Evolutionary conservation across 2,329 filamentous ascomycete genomes (phyloP).

Genomic region (Aspergillus fischeri): DNA sequence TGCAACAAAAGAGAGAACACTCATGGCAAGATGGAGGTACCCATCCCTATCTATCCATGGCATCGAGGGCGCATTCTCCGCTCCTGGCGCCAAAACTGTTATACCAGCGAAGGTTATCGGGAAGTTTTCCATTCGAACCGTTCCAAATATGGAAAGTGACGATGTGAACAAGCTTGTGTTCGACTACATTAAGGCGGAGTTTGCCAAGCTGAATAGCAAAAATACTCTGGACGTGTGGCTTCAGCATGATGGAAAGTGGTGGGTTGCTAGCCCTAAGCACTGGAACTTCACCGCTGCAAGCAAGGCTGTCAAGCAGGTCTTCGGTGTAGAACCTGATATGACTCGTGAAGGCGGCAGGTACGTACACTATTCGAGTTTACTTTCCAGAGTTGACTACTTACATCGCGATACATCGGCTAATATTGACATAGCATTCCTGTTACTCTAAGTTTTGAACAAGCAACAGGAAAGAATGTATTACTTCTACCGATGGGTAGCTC

Average conservation of each 20-base stretch:
- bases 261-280: slow-evolving; percentile 95
- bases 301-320: slow-evolving; percentile 95
- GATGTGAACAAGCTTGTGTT: slow-evolving; percentile 81
- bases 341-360: slow-evolving; percentile 91
- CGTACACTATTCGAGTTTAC: slow-evolving; percentile 23
- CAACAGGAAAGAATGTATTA: slow-evolving; percentile 95
- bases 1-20: slow-evolving; percentile 80
- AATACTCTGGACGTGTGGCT: slow-evolving; percentile 79
- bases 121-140: slow-evolving; percentile 97
- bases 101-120: slow-evolving; percentile 97
- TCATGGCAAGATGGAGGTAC: slow-evolving; percentile 95
- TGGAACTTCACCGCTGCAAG: slow-evolving; percentile 96
- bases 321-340: slow-evolving; percentile 88
- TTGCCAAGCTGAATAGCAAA: slow-evolving; percentile 84
- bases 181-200: slow-evolving; percentile 77
- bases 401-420: slow-evolving; percentile 17
- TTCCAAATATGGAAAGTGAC: slow-evolving; percentile 94
- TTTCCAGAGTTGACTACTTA: not conserved
- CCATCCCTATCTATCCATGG: slow-evolving; percentile 93
- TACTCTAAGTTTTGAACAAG: slow-evolving; percentile 94
- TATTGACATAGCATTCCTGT: slow-evolving; percentile 75
- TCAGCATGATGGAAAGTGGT: slow-evolving; percentile 96
- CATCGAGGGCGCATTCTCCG: slow-evolving; percentile 89
- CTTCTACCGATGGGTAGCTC: slow-evolving; percentile 95
- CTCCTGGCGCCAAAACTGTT: slow-evolving; percentile 93